phyloP scores from a whole-genome alignment of 352 stramenopile genomes.

The Phytopythium sindhum region DNA sequence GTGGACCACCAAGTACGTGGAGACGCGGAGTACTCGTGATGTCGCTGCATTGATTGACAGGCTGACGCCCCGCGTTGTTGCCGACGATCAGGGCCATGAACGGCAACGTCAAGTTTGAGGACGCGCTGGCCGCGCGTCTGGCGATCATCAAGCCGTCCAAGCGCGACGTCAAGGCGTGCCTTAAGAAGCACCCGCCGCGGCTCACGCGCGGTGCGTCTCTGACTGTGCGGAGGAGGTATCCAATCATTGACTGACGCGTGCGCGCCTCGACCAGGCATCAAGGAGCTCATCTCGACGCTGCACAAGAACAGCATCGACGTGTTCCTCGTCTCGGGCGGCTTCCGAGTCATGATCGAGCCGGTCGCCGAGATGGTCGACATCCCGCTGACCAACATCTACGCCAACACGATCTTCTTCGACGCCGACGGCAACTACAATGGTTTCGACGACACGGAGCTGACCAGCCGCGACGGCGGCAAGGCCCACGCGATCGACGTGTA shows the following conservation, averaged over 20 bases:
- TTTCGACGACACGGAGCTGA: constrained; percentile 95
- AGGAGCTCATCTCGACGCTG: constrained; percentile 88
- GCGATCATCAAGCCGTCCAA: constrained; percentile 95
- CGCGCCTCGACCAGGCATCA: constrained; percentile 40
- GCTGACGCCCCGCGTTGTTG: background rate
- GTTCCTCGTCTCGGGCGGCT: constrained; percentile 98
- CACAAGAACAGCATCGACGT: constrained; percentile 90
- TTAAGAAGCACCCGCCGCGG: constrained; percentile 87
- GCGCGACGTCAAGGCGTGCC: constrained; percentile 86
- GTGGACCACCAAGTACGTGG: constrained; percentile 88
- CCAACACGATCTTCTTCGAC: constrained; percentile 97
- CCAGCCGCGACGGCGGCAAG: constrained; percentile 82
- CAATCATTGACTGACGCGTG: background rate
- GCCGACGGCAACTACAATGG: constrained; percentile 84
- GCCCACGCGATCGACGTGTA: constrained; percentile 74
- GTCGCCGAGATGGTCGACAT: constrained; percentile 87
- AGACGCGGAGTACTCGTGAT: background rate
- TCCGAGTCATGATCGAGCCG: constrained; percentile 98
- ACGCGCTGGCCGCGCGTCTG: constrained; percentile 94
- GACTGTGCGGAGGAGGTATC: background rate
- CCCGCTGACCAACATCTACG: constrained; percentile 93
- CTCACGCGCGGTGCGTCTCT: constrained; percentile 72
- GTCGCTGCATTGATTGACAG: background rate
- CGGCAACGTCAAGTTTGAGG: constrained; percentile 97
- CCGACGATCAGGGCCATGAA: constrained; percentile 92